Conservation (phyloP, 371 early-diverging fungal genomes). For the Actinomucor elegans region DNA sequence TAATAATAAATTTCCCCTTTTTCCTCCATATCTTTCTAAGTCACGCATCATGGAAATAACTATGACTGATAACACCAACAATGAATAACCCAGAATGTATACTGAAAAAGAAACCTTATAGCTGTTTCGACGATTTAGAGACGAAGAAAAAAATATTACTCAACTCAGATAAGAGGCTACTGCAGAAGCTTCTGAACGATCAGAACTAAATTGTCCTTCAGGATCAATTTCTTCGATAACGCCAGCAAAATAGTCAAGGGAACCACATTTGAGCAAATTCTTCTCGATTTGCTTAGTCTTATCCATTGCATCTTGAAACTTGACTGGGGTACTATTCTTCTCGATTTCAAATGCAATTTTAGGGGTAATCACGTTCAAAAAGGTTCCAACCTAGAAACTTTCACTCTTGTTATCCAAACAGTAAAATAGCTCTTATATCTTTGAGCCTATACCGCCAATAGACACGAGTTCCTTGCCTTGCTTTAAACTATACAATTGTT, state of each 20-base stretch:
- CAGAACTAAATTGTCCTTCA: too few species aligned
- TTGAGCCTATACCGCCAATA: not conserved
- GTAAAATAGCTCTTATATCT: constrained; percentile 7
- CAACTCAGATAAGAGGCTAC: too few species aligned
- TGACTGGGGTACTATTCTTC: not conserved
- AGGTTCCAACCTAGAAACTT: constrained; percentile 7
- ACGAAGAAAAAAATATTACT: too few species aligned
- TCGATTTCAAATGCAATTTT: constrained; percentile 13
- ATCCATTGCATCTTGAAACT: not conserved
- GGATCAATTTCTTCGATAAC: not conserved
- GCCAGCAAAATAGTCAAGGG: not conserved
- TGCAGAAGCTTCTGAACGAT: not conserved
- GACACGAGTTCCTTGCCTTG: not conserved
- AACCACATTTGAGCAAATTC: not conserved
- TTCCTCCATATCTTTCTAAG: too few species aligned
- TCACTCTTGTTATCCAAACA: not conserved
- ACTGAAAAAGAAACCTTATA: too few species aligned
- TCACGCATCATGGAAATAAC: too few species aligned
- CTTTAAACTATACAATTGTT: not conserved
- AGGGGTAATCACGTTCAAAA: constrained; percentile 3
- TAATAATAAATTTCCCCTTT: too few species aligned
- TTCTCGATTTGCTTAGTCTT: constrained; percentile 1
- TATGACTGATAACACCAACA: too few species aligned
- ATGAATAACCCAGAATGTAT: too few species aligned
- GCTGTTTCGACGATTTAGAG: too few species aligned